phyloP scores from a whole-genome alignment of 345 rosid species.

The Eutrema yunnanense region DNA sequence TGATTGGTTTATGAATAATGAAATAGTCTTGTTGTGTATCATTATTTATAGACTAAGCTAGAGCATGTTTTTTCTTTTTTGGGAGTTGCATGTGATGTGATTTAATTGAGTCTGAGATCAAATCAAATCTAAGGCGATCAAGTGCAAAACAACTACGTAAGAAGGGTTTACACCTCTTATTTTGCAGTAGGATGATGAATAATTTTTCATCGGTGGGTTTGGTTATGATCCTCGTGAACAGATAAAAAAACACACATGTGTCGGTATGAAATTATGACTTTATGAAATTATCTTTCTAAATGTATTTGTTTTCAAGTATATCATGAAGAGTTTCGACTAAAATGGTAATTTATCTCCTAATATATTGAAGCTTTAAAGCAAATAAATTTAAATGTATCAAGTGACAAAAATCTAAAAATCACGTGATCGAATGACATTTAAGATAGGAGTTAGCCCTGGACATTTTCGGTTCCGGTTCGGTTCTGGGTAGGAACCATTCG shows the following conservation, averaged over 20 bases:
- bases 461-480: too few relatives aligned
- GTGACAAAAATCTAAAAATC: too few relatives aligned
- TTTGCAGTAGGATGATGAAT: not conserved
- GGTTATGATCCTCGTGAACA: constrained; percentile 3
- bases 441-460: too few relatives aligned
- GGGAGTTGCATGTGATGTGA: constrained; percentile 6
- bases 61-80: not conserved
- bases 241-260: not conserved
- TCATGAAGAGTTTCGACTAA: not conserved
- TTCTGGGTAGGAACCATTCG: too few relatives aligned
- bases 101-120: not conserved
- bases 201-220: constrained; percentile 9
- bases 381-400: not conserved
- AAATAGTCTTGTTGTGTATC: not conserved
- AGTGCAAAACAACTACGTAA: constrained; percentile 1
- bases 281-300: not conserved
- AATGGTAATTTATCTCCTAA: not conserved
- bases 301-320: not conserved
- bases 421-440: too few relatives aligned
- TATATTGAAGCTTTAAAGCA: not conserved
- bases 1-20: constrained; percentile 2
- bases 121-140: not conserved
- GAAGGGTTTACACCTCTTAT: constrained; percentile 6
- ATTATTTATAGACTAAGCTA: constrained; percentile 7
- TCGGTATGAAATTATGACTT: not conserved